Percentiles rank a stretch among this genome's conserved stretches.
Conservation (phyloP, 179 eudicot genomes). For the Silene vulgaris region DNA sequence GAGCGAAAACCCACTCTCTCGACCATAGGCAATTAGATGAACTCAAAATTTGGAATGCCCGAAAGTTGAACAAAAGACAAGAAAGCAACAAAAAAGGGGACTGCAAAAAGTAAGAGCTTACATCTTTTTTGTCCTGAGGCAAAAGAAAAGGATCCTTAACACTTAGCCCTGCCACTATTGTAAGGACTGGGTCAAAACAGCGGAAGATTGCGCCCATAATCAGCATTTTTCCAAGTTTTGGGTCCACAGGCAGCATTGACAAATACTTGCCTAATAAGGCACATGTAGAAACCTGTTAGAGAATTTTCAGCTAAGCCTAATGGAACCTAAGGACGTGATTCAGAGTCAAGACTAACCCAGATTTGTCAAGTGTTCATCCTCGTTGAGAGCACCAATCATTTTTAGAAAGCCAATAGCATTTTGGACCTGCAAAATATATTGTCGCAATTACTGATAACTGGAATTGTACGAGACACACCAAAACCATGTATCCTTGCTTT, state of each 20-base stretch:
- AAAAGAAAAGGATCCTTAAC: slow-evolving; percentile 98
- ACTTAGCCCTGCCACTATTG: slow-evolving; percentile 95
- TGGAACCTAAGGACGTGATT: slow-evolving; percentile 10
- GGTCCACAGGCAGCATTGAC: slow-evolving; percentile 96
- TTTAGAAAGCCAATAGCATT: slow-evolving; percentile 90
- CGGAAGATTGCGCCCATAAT: slow-evolving; percentile 93
- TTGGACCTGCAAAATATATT: slow-evolving; percentile 55
- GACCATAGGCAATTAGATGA: neutral
- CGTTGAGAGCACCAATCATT: slow-evolving; percentile 94
- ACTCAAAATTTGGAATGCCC: neutral
- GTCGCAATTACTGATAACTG: slow-evolving; percentile 11
- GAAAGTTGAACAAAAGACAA: neutral
- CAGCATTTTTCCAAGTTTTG: slow-evolving; percentile 96
- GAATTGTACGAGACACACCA: neutral
- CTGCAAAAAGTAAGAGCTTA: slow-evolving; percentile 33
- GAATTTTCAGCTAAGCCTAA: neutral
- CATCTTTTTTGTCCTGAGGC: slow-evolving; percentile 98
- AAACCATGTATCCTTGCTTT: neutral
- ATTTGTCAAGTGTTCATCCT: slow-evolving; percentile 71
- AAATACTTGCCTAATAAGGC: slow-evolving; percentile 59
- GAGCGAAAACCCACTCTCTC: neutral
- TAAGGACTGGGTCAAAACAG: slow-evolving; percentile 93
- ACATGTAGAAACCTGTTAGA: slow-evolving; percentile 27
- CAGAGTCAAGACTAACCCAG: slow-evolving; percentile 58
- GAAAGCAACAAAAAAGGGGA: neutral